Evolutionary conservation across 805 yeast genomes (phyloP), one percentile per base, ranked within the genome.

Genomic region (Maudiozyma pseudohumilis): DNA sequence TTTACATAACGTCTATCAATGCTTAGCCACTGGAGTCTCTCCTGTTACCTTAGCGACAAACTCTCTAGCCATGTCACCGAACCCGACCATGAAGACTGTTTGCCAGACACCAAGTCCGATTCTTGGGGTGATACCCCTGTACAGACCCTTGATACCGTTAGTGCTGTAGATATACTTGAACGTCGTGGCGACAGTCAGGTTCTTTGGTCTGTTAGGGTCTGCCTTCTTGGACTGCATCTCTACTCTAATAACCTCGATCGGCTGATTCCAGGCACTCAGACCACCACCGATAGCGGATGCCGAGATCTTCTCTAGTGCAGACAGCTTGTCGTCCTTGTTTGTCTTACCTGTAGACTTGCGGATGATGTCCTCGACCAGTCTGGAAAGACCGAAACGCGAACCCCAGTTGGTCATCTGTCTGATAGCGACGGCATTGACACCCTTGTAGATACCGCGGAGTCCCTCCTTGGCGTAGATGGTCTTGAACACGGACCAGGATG

Each of bases 361-460:
- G 53, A 92, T 86, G 4, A 65, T 68, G 50, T 84, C 89, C 68
- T 92, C 98, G 23, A 95, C 94, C 54, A 88, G 72, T 58, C 98
- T 75, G 3, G 95, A 73, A 29, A 92, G 71, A 25, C 97, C 98
- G 54, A 88, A 89, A 59, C 98, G 75, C 15, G 96, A 86, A 36
- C 98, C 98, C 98, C 98, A 92, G 65, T 92, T 92, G 49, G 97
- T 89, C 84, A 86, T 82, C 62, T 92, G 98, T 66, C 98, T 80
- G 48, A 89, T 80, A n/a, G 97, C 97, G 41, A 89, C 96, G 7
- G 98, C 98, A 59, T 89, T 89, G 42, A 89, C 97, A 61, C 98
- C 98, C 66, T 83, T 87, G 66, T 92, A 89, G 59, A 92, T 86
- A 52, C 98, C 98, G 49, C 80, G 72, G 41, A 92, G 75, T 53